These are phyloP conservation scores for Annulohypoxylon bovei DNA, from an alignment of 495 filamentous ascomycete genomes.

Conservation along the genomic window DNA sequence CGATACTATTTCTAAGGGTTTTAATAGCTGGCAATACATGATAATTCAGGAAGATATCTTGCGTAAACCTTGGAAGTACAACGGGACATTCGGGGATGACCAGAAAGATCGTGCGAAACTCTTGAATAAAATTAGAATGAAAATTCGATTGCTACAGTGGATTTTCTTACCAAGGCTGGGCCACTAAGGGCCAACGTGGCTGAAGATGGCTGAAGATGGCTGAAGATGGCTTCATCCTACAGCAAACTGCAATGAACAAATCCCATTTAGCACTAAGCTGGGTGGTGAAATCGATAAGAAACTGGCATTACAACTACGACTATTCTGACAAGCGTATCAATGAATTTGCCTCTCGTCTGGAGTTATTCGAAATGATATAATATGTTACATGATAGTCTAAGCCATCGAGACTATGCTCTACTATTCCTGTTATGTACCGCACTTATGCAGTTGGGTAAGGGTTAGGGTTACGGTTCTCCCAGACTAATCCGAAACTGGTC, in stretches of 20 bases:
- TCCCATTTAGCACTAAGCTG: neutral
- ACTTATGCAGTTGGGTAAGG: no score
- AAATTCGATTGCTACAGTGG: neutral
- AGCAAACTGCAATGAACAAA: slow-evolving; percentile 6
- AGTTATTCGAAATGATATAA: no score
- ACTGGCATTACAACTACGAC: neutral
- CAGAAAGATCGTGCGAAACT: neutral
- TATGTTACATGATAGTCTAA: no score
- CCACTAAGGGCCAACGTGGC: neutral
- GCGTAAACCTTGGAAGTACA: slow-evolving; percentile 6
- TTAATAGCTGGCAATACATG: no score
- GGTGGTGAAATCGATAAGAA: neutral
- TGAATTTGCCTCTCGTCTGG: neutral
- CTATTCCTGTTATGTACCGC: no score
- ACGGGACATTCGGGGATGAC: neutral
- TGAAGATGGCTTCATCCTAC: slow-evolving; percentile 4
- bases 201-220: neutral
- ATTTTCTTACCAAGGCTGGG: neutral
- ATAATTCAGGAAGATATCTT: neutral
- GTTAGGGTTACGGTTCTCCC: no score
- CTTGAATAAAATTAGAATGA: neutral
- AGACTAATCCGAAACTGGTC: no score
- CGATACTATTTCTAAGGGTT: neutral
- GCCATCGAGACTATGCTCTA: no score
- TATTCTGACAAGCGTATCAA: slow-evolving; percentile 7